Base-by-base conservation (phyloP, 345 rosid species). In the Citrus hindsii region DNA sequence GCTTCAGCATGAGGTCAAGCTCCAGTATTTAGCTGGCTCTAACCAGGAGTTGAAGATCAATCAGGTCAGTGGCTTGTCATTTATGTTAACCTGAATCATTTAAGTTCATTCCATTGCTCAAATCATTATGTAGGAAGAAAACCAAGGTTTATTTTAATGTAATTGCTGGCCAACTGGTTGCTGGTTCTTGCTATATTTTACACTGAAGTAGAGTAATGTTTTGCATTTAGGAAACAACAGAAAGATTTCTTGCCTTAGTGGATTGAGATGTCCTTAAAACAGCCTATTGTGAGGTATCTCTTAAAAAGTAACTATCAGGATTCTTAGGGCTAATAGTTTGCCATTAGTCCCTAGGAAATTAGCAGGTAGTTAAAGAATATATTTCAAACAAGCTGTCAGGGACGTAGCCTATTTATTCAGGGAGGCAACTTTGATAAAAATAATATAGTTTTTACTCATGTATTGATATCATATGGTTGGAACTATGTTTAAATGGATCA, bases 21-120 rank as follows among this genome's bases (percentile, higher is more conserved):
- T 80, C 73, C 81, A 56, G 66, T 80, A n/a, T 74, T 69, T 58
- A 69, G 78, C 82, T n/a, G 81, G 76, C 84, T 82, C 75, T 79
- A 85, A 81, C 66, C 85, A 76, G 3, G 89, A 83, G 73, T 73
- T 77, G 80, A 91, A 88, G 86, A 81, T 71, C 77, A 88, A 84
- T 69, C 95, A 94, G 97, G 98, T 92, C 27, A 81, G 85, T 72
- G 63, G 73, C 59, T 37, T 62, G 7, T 18, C 7, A 69, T 27
- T 35, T 30, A 72, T 56, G 18, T 28, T 71, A 53, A 53, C 0
- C 30, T 73, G 28, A 27, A 35, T 59, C 53, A 1, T 73, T n/a
- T 59, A 58, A 33, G 12, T 59, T 59, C 25, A 18, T 37, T 35
- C n/a, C 24, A 51, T 0, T 62, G 62, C 61, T 6, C 8, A 51